Conservation (phyloP, 169 alveolate species). For the Plasmodium malariae region DNA sequence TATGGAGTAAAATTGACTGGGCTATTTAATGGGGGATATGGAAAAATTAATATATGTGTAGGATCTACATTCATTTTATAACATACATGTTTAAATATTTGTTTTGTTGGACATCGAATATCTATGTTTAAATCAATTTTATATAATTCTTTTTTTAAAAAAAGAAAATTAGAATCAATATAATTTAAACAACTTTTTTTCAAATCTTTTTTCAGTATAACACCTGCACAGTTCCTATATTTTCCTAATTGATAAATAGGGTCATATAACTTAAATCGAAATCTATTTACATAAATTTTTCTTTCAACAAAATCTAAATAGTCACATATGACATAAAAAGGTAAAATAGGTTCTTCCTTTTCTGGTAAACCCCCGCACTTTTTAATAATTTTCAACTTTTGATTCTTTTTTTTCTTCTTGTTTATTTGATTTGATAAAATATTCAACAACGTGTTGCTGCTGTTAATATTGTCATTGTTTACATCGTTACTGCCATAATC, state of each 20-base stretch:
- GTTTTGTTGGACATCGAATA: conserved; percentile 84
- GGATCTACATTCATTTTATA: conserved; percentile 87
- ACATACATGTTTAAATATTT: conserved; percentile 83
- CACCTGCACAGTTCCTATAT: conserved; percentile 73
- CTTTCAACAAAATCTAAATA: conserved; percentile 70
- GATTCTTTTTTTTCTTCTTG: conserved; percentile 12
- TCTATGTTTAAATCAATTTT: conserved; percentile 79
- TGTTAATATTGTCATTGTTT: not conserved
- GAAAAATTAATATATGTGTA: conserved; percentile 81
- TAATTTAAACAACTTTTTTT: conserved; percentile 70
- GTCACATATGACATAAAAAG: conserved; percentile 73
- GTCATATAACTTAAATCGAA: conserved; percentile 69
- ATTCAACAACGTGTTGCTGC: conserved; percentile 9
- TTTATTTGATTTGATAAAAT: not conserved
- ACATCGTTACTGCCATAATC: not conserved
- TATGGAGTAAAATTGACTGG: conserved; percentile 68
- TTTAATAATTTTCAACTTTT: conserved; percentile 24
- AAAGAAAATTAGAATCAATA: conserved; percentile 59
- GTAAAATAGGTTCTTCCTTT: conserved; percentile 69
- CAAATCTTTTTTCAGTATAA: conserved; percentile 43
- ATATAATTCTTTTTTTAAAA: conserved; percentile 69
- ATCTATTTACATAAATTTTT: conserved; percentile 46
- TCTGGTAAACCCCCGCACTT: conserved; percentile 60
- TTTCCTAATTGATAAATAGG: conserved; percentile 76
- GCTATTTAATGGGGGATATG: conserved; percentile 78